Percentiles rank a stretch among this genome's conserved stretches.
These are phyloP conservation scores for Cytospora leucostoma DNA, from an alignment of 2,329 filamentous ascomycete species.

Conservation along the genomic window DNA sequence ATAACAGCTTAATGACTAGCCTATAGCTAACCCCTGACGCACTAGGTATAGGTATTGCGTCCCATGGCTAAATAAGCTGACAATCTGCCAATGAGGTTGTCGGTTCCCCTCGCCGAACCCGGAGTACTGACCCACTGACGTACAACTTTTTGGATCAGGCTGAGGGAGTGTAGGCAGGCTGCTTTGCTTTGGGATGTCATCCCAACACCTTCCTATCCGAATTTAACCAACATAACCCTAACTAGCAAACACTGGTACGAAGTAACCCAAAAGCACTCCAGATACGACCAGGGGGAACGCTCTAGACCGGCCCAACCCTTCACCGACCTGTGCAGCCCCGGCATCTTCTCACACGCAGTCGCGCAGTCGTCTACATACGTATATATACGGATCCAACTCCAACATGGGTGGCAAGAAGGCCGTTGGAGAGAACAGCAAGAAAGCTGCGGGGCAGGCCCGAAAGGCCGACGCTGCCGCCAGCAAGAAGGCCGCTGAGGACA, in stretches of 20 bases:
- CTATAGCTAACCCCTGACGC: too few relatives aligned
- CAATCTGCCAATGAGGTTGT: background rate
- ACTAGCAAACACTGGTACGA: background rate
- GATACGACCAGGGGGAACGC: background rate
- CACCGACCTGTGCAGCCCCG: background rate
- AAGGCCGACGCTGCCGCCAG: constrained; percentile 85
- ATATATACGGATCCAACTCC: background rate
- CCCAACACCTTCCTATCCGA: background rate
- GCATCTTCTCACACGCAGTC: background rate
- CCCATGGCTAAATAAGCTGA: too few relatives aligned
- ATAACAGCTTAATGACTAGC: too few relatives aligned
- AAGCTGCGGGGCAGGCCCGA: constrained; percentile 83
- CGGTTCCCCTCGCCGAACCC: background rate
- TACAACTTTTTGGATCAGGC: background rate
- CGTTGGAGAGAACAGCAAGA: constrained; percentile 79
- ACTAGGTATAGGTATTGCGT: too few relatives aligned
- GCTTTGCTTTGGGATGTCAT: background rate
- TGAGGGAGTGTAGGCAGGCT: background rate
- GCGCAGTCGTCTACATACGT: background rate
- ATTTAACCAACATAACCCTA: background rate
- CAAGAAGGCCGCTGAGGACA: constrained; percentile 73
- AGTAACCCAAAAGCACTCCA: background rate
- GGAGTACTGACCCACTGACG: background rate
- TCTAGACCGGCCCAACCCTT: constrained; percentile 5
- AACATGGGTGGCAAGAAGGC: constrained; percentile 70